phyloP scores from a whole-genome alignment of 2,329 filamentous ascomycete genomes.

The Didymosphaeria variabile region DNA sequence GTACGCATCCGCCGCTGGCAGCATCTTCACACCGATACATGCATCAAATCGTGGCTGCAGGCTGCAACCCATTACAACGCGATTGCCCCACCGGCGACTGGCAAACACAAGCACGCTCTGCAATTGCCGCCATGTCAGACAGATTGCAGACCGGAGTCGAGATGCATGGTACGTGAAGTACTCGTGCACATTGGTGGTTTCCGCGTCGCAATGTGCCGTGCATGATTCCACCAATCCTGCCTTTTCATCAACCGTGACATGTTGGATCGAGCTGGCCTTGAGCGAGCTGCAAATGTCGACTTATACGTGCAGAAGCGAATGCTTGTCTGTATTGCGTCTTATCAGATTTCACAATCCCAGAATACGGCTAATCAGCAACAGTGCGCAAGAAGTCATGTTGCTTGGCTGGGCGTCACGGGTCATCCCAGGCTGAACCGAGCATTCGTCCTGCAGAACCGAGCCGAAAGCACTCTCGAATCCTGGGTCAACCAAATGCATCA shows the following conservation, averaged over 20 bases:
- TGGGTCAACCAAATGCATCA: too few species aligned
- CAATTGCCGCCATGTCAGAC: background rate
- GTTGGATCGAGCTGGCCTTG: slow-evolving; percentile 10
- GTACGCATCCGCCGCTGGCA: background rate
- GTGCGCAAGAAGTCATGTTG: background rate
- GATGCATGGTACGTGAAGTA: background rate
- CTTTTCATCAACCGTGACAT: slow-evolving; percentile 1
- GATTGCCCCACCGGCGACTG: background rate
- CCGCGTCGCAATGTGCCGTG: background rate
- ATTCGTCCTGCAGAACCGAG: background rate
- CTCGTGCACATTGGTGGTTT: background rate
- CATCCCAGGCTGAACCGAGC: background rate
- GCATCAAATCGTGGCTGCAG: background rate
- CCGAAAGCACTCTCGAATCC: too few species aligned
- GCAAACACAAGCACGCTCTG: background rate
- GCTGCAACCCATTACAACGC: background rate
- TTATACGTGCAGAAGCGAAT: slow-evolving; percentile 29
- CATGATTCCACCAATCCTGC: slow-evolving; percentile 13
- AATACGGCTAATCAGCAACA: slow-evolving; percentile 6
- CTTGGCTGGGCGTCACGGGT: background rate
- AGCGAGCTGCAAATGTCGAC: slow-evolving; percentile 19
- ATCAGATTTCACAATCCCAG: slow-evolving; percentile 14
- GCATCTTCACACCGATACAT: background rate
- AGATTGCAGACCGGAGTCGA: background rate
- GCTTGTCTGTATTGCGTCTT: slow-evolving; percentile 16